Evolutionary conservation across 192 early-diverging fungal genomes (phyloP).

Genomic region (Geranomyces michiganensis): DNA sequence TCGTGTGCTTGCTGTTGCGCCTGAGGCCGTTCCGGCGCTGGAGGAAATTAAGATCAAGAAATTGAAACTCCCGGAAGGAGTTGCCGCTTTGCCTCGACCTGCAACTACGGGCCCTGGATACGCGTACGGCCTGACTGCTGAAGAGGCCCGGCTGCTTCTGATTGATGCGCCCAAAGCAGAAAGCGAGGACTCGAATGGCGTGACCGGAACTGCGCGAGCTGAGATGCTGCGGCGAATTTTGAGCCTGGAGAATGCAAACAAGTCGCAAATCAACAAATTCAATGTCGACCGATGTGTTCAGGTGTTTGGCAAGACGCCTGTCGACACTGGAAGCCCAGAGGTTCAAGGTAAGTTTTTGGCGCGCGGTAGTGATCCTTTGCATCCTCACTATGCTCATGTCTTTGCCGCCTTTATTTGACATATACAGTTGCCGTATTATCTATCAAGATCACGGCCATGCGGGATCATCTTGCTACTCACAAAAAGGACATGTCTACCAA

Average conservation of each 20-base stretch:
- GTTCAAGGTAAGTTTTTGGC: slow-evolving; percentile 82
- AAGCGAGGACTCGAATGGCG: neutral
- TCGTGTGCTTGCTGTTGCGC: slow-evolving; percentile 16
- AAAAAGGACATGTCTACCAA: slow-evolving; percentile 92
- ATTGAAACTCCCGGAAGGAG: slow-evolving; percentile 6
- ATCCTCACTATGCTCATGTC: neutral
- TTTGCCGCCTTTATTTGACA: slow-evolving; percentile 14
- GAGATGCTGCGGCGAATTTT: slow-evolving; percentile 65
- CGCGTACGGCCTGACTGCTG: slow-evolving; percentile 41
- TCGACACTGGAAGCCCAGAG: slow-evolving; percentile 89
- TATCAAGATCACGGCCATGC: slow-evolving; percentile 84
- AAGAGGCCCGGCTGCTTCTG: slow-evolving; percentile 45
- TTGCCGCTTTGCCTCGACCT: neutral
- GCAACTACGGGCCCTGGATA: slow-evolving; percentile 41
- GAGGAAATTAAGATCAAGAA: neutral
- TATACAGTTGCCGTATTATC: slow-evolving; percentile 83
- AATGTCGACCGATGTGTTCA: slow-evolving; percentile 75
- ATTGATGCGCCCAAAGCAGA: slow-evolving; percentile 35
- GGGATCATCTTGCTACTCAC: slow-evolving; percentile 75
- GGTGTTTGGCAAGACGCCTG: slow-evolving; percentile 73
- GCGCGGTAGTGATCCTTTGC: too few species aligned
- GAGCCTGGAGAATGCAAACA: slow-evolving; percentile 80
- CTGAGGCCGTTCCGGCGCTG: neutral
- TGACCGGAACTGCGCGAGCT: slow-evolving; percentile 32
- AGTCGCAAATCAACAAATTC: slow-evolving; percentile 72